A percentile compares a stretch with the other conserved stretches of the same genome.
Conservation (phyloP, 148 eudicot species). For the Vaccinium macrocarpon region DNA sequence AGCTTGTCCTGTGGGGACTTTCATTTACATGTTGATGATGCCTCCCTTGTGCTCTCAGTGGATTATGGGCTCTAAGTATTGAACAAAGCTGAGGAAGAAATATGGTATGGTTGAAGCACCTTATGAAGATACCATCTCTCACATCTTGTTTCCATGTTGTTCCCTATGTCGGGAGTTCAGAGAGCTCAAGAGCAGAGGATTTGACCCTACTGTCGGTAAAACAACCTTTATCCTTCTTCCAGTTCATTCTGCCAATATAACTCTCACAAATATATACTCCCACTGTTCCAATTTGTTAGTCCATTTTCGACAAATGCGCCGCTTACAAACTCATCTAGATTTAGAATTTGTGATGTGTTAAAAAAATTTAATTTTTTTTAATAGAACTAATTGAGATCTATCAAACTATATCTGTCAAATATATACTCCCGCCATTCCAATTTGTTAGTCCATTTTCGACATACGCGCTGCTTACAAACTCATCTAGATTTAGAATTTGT, state of each 20-base stretch:
- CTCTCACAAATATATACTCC: background rate
- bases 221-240: background rate
- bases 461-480: no score
- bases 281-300: no score
- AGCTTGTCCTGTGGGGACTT: background rate
- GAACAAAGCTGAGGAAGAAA: slow-evolving; percentile 10
- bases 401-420: no score
- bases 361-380: no score
- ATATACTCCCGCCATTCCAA: background rate
- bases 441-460: no score
- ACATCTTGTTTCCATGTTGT: background rate
- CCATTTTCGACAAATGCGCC: no score
- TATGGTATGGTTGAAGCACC: slow-evolving; percentile 3
- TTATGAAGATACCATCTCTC: background rate
- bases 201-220: background rate
- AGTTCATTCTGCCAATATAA: background rate
- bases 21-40: background rate
- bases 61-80: slow-evolving; percentile 1
- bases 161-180: slow-evolving; percentile 7
- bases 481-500: no score
- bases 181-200: slow-evolving; percentile 1
- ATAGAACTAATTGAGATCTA: no score
- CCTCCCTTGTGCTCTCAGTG: slow-evolving; percentile 11
- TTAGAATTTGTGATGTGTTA: no score
- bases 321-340: no score